Evolutionary conservation across 2,329 filamentous ascomycete species (phyloP).

Genomic region (Pochonia chlamydosporia): DNA sequence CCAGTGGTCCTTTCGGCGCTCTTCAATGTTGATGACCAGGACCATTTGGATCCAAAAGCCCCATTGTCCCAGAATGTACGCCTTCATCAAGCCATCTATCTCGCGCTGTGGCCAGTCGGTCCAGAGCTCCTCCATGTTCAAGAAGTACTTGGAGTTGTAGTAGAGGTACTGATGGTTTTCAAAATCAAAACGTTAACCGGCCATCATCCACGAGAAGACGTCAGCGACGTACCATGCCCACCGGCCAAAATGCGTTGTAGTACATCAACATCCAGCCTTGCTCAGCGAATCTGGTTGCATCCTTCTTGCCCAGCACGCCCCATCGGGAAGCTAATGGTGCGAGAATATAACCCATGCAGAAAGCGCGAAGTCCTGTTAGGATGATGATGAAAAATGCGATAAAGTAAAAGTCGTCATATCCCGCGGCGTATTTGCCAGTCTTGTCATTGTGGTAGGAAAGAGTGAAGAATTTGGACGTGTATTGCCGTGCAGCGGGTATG

Average conservation of each 20-base stretch:
- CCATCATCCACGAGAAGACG: not conserved
- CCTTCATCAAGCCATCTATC: slow-evolving; percentile 69
- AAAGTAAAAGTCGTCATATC: slow-evolving; percentile 72
- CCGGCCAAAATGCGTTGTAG: slow-evolving; percentile 71
- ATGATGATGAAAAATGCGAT: slow-evolving; percentile 72
- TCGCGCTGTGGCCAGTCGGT: slow-evolving; percentile 76
- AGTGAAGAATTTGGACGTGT: slow-evolving; percentile 79
- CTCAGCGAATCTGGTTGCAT: slow-evolving; percentile 78
- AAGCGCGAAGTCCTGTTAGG: slow-evolving; percentile 80
- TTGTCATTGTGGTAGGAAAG: slow-evolving; percentile 73
- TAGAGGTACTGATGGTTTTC: slow-evolving; percentile 78
- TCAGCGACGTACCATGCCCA: slow-evolving; percentile 65
- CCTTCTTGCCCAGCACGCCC: slow-evolving; percentile 71
- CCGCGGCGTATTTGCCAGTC: slow-evolving; percentile 66
- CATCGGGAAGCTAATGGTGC: slow-evolving; percentile 65
- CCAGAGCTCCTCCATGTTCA: slow-evolving; percentile 76
- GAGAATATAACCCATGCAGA: slow-evolving; percentile 79
- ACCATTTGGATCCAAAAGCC: slow-evolving; percentile 94
- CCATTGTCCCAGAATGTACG: slow-evolving; percentile 85
- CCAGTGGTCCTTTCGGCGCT: slow-evolving; percentile 87
- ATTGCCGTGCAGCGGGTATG: slow-evolving; percentile 70
- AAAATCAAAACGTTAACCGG: not conserved
- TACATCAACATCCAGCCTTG: slow-evolving; percentile 88
- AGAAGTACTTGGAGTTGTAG: slow-evolving; percentile 69
- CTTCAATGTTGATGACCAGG: slow-evolving; percentile 89